Conservation (phyloP, 1,139 yeast species). For the Zygosaccharomyces sapae region DNA sequence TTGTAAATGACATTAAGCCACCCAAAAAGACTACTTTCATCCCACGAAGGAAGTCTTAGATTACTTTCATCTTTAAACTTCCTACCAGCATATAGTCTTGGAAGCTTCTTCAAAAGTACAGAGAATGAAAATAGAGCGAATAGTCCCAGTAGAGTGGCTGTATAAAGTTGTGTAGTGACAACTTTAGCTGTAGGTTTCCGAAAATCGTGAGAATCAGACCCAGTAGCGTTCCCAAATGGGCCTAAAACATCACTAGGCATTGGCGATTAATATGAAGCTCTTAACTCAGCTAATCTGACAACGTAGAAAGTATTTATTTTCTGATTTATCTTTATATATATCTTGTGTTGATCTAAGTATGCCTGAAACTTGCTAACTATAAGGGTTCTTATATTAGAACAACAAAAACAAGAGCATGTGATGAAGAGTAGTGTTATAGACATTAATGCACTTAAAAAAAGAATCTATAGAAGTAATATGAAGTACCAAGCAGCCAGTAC, state of each 20-base stretch:
- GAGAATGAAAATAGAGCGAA: conserved; percentile 64
- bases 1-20: conserved; percentile 69
- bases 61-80: conserved; percentile 36
- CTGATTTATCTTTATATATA: background rate
- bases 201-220: conserved; percentile 32
- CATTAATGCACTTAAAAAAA: background rate
- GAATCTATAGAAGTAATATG: background rate
- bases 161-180: conserved; percentile 48
- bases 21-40: conserved; percentile 56
- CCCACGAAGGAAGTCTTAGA: conserved; percentile 42
- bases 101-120: conserved; percentile 59
- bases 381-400: background rate
- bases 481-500: background rate
- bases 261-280: background rate
- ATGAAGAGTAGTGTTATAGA: background rate
- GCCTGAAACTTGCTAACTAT: background rate
- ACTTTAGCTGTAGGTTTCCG: conserved; percentile 43
- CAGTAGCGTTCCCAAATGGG: conserved; percentile 1
- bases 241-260: conserved; percentile 1
- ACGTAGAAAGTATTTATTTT: background rate
- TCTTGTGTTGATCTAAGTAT: background rate
- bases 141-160: conserved; percentile 61
- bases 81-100: conserved; percentile 65
- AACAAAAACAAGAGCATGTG: background rate
- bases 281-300: background rate